phyloP scores from a whole-genome alignment of 2,329 filamentous ascomycete species.

The Phialophora tarda region DNA sequence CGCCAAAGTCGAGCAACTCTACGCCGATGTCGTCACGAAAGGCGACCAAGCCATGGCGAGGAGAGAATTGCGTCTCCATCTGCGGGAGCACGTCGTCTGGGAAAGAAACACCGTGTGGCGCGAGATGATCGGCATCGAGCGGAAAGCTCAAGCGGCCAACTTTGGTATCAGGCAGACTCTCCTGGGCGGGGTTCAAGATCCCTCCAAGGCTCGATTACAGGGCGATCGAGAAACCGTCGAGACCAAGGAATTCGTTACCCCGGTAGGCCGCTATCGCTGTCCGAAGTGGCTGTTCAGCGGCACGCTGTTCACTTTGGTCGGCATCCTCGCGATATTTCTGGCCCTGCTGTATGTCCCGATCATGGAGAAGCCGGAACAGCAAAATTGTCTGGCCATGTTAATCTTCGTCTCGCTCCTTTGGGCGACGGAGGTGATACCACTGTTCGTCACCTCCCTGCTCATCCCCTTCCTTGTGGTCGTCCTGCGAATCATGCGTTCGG shows the following conservation, averaged over 20 bases:
- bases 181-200: slow-evolving; percentile 74
- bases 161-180: slow-evolving; percentile 79
- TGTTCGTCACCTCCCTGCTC: slow-evolving; percentile 93
- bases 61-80: slow-evolving; percentile 84
- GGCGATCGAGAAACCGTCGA: slow-evolving; percentile 71
- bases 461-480: slow-evolving; percentile 93
- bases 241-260: slow-evolving; percentile 75
- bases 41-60: slow-evolving; percentile 78
- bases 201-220: slow-evolving; percentile 73
- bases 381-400: slow-evolving; percentile 93
- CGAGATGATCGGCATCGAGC: slow-evolving; percentile 97
- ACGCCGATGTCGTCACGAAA: slow-evolving; percentile 79
- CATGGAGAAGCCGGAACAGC: slow-evolving; percentile 85
- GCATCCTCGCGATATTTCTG: slow-evolving; percentile 74
- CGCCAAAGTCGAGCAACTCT: slow-evolving; percentile 74
- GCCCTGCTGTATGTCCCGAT: slow-evolving; percentile 77
- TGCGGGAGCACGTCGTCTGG: slow-evolving; percentile 97
- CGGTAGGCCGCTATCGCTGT: slow-evolving; percentile 74
- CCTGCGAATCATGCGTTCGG: slow-evolving; percentile 79
- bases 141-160: slow-evolving; percentile 91
- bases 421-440: slow-evolving; percentile 96
- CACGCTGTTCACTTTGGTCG: slow-evolving; percentile 76
- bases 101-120: slow-evolving; percentile 98
- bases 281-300: slow-evolving; percentile 84
- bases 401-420: slow-evolving; percentile 92